Evolutionary conservation across 257 asterid genomes (phyloP), one percentile per base, ranked within the genome.

Genomic region (Solanum tarijense): DNA sequence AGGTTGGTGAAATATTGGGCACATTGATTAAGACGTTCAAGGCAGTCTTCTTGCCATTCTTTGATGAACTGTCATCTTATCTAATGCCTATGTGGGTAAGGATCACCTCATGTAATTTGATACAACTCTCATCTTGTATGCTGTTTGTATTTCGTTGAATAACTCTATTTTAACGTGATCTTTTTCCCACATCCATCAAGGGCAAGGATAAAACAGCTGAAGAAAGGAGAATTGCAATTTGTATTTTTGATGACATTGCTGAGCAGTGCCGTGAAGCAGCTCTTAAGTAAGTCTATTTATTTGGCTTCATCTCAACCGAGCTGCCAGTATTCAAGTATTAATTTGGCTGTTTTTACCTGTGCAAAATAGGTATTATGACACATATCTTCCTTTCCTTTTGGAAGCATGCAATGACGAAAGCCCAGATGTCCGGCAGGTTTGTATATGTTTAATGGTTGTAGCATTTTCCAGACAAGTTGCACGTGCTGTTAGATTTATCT

Each of bases 41-140:
- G 93, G 92, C 94, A 48, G 92, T 98, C 65, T 96, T 97, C 97
- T 94, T 97, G 91, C 99, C 99, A 66, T 96, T 97, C 96, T 96
- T 96, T 88, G 99, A 97, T 83, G 95, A 97, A 90, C 89, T 97
- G 65, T 93, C 97, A 82, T 92, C 98, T n/a, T 97, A 94, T 86
- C 87, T 97, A 91, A 94, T 96, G 98, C 99, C 99, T 36, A 97
- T 97, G 99, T 97, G 99, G 99, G 99, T 97, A 89, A 92, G 99
- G 93, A 81, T 29, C 69, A 81, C 41, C 69, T 81, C 69, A 18
- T 48, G 7, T 81, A 46, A 29, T 48, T 81, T 48, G 69, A 81
- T 29, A 81, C 68, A 48, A 48, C 69, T 81, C 27, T 48, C 34
- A 20, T 29, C 85, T 81, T 81, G 38, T 81, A 29, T 48, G 39